phyloP scores from a whole-genome alignment of 495 filamentous ascomycete species.

The Hyaloscypha bicolor region DNA sequence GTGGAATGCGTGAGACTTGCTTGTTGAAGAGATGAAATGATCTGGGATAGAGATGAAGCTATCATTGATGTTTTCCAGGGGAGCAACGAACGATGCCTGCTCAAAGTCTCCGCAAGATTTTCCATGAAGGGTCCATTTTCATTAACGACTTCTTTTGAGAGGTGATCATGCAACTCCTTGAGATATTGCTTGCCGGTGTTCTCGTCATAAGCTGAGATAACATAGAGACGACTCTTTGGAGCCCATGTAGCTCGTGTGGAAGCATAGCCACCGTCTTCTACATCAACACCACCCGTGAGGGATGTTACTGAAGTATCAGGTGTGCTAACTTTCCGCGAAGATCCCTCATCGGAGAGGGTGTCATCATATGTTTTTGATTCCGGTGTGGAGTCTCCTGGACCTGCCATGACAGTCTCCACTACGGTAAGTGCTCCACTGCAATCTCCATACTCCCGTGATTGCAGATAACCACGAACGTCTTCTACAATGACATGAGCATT shows the following conservation, averaged over 20 bases:
- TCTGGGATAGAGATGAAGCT: constrained; percentile 21
- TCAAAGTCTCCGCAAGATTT: constrained; percentile 39
- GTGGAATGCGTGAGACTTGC: constrained; percentile 11
- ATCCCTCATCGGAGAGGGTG: neutral
- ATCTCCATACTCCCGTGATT: neutral
- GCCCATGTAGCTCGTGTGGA: neutral
- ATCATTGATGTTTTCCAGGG: constrained; percentile 37
- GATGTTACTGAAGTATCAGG: neutral
- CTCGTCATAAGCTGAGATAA: constrained; percentile 52
- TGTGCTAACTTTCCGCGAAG: neutral
- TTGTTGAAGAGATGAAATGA: constrained; percentile 17
- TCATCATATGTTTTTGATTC: neutral
- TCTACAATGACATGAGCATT: constrained; percentile 62
- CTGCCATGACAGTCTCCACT: neutral
- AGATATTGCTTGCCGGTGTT: constrained; percentile 48
- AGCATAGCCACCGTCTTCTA: constrained; percentile 1
- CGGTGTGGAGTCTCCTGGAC: neutral
- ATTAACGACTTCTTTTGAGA: neutral
- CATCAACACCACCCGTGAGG: neutral
- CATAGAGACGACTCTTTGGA: constrained; percentile 43
- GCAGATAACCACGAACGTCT: constrained; percentile 16
- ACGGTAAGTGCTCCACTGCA: neutral
- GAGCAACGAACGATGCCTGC: constrained; percentile 41
- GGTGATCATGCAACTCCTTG: constrained; percentile 22
- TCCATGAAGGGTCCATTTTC: constrained; percentile 12